phyloP scores from a whole-genome alignment of 306 rosid genomes.

The Aeschynomene evenia region DNA sequence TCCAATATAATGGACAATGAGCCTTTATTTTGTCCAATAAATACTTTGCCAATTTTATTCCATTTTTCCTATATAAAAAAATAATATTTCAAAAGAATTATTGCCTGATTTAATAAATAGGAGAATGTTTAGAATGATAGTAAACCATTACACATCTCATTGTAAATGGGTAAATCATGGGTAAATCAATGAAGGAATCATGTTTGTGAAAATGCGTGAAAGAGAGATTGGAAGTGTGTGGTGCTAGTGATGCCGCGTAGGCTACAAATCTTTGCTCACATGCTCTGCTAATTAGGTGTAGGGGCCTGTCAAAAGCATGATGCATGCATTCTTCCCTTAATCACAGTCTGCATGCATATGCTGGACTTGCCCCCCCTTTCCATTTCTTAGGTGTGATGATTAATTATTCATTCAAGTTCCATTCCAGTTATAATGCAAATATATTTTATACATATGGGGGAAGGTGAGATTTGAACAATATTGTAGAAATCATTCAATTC shows the following conservation, averaged over 20 bases:
- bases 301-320: slow-evolving; percentile 14
- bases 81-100: too few species aligned
- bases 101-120: too few species aligned
- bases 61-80: too few species aligned
- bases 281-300: slow-evolving; percentile 32
- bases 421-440: slow-evolving; percentile 19
- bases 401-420: slow-evolving; percentile 7
- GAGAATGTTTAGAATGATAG: too few species aligned
- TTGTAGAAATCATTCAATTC: slow-evolving; percentile 16
- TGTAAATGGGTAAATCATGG: too few species aligned
- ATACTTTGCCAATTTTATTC: too few species aligned
- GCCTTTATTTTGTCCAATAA: too few species aligned
- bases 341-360: neutral
- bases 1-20: neutral
- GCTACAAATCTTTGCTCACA: slow-evolving; percentile 25
- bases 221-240: neutral
- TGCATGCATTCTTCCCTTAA: slow-evolving; percentile 30
- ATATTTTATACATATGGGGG: neutral
- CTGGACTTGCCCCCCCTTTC: neutral
- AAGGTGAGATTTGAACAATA: neutral
- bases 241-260: slow-evolving; percentile 25
- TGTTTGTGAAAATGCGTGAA: slow-evolving; percentile 6
- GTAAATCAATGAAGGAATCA: too few species aligned
- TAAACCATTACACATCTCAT: too few species aligned
- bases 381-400: neutral